Evolutionary conservation across 495 filamentous ascomycete species (phyloP).

Genomic region (Penicillium antarcticum): DNA sequence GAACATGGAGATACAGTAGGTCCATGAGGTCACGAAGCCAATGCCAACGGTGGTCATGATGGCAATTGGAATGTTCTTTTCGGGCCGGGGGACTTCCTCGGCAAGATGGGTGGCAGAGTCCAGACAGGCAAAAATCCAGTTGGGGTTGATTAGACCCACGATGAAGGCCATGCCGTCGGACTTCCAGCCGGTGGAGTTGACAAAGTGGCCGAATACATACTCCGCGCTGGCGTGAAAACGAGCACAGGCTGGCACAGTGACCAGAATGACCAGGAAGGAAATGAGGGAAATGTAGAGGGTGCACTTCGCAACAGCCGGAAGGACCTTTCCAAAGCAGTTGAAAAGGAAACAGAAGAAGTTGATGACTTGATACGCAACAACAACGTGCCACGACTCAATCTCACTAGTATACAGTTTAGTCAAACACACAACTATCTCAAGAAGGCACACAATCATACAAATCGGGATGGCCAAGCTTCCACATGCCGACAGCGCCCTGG

Average conservation of each 20-base stretch:
- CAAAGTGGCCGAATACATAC: slow-evolving; percentile 61
- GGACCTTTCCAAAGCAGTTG: slow-evolving; percentile 54
- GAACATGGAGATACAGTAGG: slow-evolving; percentile 56
- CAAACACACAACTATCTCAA: background rate
- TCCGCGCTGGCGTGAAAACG: slow-evolving; percentile 49
- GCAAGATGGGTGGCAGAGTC: slow-evolving; percentile 62
- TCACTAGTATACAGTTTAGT: slow-evolving; percentile 28
- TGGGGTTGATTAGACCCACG: slow-evolving; percentile 59
- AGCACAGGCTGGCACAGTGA: slow-evolving; percentile 54
- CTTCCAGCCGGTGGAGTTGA: slow-evolving; percentile 61
- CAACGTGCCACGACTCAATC: slow-evolving; percentile 54
- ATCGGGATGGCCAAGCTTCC: slow-evolving; percentile 54
- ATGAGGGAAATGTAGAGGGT: slow-evolving; percentile 51
- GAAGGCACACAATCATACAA: slow-evolving; percentile 39
- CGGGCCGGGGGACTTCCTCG: slow-evolving; percentile 54
- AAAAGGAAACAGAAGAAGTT: slow-evolving; percentile 57
- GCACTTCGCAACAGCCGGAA: slow-evolving; percentile 47
- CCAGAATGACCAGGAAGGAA: slow-evolving; percentile 52
- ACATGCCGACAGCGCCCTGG: slow-evolving; percentile 53
- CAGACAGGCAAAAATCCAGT: slow-evolving; percentile 59
- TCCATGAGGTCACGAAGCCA: slow-evolving; percentile 55
- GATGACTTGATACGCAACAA: slow-evolving; percentile 49
- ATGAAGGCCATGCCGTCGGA: slow-evolving; percentile 62
- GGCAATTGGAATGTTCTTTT: slow-evolving; percentile 43
- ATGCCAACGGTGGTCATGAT: slow-evolving; percentile 60